A percentile compares a stretch with the other conserved stretches of the same genome.
Conservation (phyloP, 2,329 filamentous ascomycete species). For the Pyrenophora seminiperda region DNA sequence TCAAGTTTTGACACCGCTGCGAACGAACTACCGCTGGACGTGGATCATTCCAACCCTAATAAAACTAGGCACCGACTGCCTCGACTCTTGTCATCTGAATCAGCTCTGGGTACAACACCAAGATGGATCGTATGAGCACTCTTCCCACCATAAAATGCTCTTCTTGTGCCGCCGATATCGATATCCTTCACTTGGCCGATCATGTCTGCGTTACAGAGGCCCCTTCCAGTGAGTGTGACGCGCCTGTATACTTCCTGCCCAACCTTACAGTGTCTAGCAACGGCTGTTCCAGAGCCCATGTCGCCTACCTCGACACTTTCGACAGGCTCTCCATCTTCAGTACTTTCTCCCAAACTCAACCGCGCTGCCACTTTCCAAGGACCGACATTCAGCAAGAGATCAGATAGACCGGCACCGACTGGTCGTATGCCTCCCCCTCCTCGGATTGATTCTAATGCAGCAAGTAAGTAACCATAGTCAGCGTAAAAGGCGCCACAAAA, state of each 20-base stretch:
- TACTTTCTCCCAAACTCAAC: constrained; percentile 33
- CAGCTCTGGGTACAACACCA: constrained; percentile 24
- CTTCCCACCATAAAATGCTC: constrained; percentile 50
- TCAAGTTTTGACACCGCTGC: constrained; percentile 21
- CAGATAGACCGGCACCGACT: constrained; percentile 43
- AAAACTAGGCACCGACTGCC: constrained; percentile 10
- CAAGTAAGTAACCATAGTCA: constrained; percentile 56
- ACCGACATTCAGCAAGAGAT: constrained; percentile 36
- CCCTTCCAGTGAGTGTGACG: constrained; percentile 51
- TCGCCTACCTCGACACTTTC: constrained; percentile 14
- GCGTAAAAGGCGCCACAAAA: background rate
- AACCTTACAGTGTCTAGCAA: constrained; percentile 22
- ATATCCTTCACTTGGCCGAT: constrained; percentile 85
- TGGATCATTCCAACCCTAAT: constrained; percentile 9
- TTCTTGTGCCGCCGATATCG: constrained; percentile 63
- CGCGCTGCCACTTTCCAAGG: constrained; percentile 41
- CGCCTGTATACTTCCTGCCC: background rate
- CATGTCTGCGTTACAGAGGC: constrained; percentile 68
- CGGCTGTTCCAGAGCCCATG: constrained; percentile 17
- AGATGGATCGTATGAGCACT: constrained; percentile 40
- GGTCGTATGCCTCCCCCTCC: constrained; percentile 57
- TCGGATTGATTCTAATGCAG: constrained; percentile 62
- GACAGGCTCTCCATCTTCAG: constrained; percentile 11
- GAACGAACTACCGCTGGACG: constrained; percentile 22
- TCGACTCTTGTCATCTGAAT: constrained; percentile 7